Conservation (phyloP, 768 basidiomycete genomes). For the Termitomyces titanicus region DNA sequence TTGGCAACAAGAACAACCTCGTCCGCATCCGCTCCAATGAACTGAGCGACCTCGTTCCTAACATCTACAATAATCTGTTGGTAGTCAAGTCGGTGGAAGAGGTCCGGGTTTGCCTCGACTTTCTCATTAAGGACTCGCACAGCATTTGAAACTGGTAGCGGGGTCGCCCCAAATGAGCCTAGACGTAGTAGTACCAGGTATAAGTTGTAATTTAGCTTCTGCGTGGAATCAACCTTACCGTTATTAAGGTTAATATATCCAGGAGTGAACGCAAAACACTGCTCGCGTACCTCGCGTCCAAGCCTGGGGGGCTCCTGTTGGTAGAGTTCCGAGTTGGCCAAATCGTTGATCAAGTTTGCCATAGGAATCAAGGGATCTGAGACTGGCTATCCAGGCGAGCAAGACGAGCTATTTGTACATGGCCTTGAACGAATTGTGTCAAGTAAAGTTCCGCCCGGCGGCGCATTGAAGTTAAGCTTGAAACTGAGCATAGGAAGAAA, state of each 20-base stretch:
- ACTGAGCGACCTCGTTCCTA: constrained; percentile 42
- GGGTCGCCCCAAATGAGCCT: constrained; percentile 52
- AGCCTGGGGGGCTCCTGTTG: constrained; percentile 36
- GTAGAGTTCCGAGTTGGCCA: constrained; percentile 17
- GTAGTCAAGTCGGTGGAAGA: constrained; percentile 36
- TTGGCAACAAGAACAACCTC: constrained; percentile 53
- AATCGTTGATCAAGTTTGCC: background rate
- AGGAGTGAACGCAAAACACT: constrained; percentile 54
- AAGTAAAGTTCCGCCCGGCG: too few relatives aligned
- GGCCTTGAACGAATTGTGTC: too few relatives aligned
- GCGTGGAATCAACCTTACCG: constrained; percentile 45
- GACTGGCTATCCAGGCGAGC: too few relatives aligned
- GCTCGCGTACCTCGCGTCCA: constrained; percentile 50
- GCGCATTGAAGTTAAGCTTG: too few relatives aligned
- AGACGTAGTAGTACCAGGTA: constrained; percentile 16
- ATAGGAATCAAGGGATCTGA: too few relatives aligned
- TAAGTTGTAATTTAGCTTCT: too few relatives aligned
- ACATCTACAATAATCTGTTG: constrained; percentile 26
- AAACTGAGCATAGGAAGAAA: too few relatives aligned
- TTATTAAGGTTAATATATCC: constrained; percentile 64
- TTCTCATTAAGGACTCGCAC: constrained; percentile 29
- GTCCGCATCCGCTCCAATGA: constrained; percentile 42
- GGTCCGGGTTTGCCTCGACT: constrained; percentile 51
- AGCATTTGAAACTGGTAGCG: constrained; percentile 39
- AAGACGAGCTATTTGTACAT: too few relatives aligned